A percentile compares a stretch with the other conserved stretches of the same genome.
Conservation (phyloP, 345 rosid genomes). For the Crucihimalaya himalaica region DNA sequence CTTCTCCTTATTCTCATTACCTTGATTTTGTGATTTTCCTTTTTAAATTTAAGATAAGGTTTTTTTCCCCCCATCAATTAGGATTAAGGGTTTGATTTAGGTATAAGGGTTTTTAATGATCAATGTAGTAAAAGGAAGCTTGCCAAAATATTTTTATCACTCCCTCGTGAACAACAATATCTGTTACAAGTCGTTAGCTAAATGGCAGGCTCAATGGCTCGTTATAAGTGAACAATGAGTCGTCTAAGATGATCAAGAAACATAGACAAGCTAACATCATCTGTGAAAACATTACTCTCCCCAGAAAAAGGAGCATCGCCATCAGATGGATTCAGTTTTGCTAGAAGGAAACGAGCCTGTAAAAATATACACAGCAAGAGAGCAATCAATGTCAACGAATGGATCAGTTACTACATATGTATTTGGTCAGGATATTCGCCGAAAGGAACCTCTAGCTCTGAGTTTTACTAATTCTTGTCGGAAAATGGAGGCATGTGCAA, state of each 20-base stretch:
- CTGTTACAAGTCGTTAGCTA: background rate
- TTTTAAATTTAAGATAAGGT: background rate
- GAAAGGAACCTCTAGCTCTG: background rate
- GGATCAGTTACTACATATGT: background rate
- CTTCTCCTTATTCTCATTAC: too few relatives aligned
- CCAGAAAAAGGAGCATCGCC: conserved; percentile 50
- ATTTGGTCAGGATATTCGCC: background rate
- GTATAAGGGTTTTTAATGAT: background rate
- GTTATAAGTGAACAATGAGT: conserved; percentile 59
- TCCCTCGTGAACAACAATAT: background rate
- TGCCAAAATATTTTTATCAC: background rate
- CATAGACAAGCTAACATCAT: conserved; percentile 92
- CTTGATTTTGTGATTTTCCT: background rate
- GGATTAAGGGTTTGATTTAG: too few relatives aligned
- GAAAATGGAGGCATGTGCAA: background rate
- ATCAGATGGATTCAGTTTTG: conserved; percentile 86
- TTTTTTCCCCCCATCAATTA: too few relatives aligned
- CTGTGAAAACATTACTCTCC: conserved; percentile 75
- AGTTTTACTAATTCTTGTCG: background rate
- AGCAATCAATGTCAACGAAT: background rate
- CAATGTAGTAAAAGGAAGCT: background rate
- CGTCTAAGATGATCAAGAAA: conserved; percentile 94
- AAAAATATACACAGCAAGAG: background rate
- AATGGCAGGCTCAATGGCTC: background rate
- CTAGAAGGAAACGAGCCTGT: conserved; percentile 97